Base-by-base conservation (phyloP, 1,284 basidiomycete genomes). In the Anthracocystis panici-leucophaei region DNA sequence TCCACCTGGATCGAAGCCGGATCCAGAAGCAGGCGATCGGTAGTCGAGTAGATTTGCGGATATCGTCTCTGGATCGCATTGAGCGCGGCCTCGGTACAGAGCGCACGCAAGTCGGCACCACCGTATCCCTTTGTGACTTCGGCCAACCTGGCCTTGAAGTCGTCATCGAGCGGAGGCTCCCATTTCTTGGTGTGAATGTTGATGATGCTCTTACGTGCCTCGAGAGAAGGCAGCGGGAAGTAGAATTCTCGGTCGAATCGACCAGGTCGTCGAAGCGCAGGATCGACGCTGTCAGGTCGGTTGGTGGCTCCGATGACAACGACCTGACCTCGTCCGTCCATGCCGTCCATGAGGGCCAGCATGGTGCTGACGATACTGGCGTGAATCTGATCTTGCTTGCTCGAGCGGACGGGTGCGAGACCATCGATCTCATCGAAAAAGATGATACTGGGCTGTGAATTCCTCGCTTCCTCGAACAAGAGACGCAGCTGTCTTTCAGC, bases 371-470 rank as follows among this genome's bases (percentile, higher is more conserved):
- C 97, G 74, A 99, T 95, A 48, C 93, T 95, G 0, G 97, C 96
- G 84, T 99, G 97, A 61, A 99, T 98, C 86, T 99, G 97, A 85
- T 99, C 97, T 84, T 99, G 97, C 85, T 98, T 98, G 52, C 93
- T 94, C 50, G 94, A 97, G 40, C 97, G 91, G 1, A 99, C 97
- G 0, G 97, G 97, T 18, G 97, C 97, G 14, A 99, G 90, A 1
- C 95, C 96, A 82, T 99, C 97, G 77, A 99, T 99, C 87, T 99
- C 97, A 84, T 99, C 94, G 81, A 96, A 96, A 87, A 96, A 96
- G 80, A 96, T 95, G 83, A 96, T 99, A 75, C 91, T 93, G 0
- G 97, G 97, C 83, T 99, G 96, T 57, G 91, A 92, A 60, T 91
- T 91, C 48, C 91, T 90, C 1, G 97, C 97, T 87, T 99, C 97